Evolutionary conservation across 78 protist species (phyloP).

Genomic region (Dictyostelium firmibasis): DNA sequence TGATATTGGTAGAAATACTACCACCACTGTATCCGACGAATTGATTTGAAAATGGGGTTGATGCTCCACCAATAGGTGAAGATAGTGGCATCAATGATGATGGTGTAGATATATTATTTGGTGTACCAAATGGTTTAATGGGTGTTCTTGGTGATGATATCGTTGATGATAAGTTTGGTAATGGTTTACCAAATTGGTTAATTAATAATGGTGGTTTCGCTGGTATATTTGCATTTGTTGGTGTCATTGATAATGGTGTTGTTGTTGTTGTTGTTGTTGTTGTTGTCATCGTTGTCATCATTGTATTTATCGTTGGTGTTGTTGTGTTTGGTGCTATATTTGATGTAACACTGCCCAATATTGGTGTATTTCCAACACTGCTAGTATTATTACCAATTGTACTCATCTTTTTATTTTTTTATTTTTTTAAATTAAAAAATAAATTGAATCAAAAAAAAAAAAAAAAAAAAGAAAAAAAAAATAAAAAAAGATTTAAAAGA

Average conservation of each 20-base stretch:
- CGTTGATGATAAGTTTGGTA: not conserved
- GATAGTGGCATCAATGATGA: not conserved
- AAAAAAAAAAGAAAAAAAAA: no score
- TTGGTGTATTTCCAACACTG: not conserved
- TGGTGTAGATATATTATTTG: not conserved
- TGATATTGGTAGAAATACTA: not conserved
- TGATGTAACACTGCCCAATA: not conserved
- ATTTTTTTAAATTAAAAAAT: not conserved
- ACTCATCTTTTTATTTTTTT: not conserved
- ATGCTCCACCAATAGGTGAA: not conserved
- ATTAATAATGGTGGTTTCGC: not conserved
- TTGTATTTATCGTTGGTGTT: not conserved
- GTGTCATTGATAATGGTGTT: not conserved
- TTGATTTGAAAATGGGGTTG: not conserved
- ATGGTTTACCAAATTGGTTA: not conserved
- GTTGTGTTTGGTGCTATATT: not conserved
- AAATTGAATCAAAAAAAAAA: not conserved
- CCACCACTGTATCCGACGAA: not conserved
- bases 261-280: not conserved
- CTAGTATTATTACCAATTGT: not conserved
- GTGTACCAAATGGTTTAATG: not conserved
- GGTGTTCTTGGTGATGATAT: not conserved
- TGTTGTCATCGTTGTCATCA: not conserved
- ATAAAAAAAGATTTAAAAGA: no score
- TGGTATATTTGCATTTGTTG: not conserved